Conservation (phyloP, 2,329 filamentous ascomycete genomes). For the Calonectria pauciramosa region DNA sequence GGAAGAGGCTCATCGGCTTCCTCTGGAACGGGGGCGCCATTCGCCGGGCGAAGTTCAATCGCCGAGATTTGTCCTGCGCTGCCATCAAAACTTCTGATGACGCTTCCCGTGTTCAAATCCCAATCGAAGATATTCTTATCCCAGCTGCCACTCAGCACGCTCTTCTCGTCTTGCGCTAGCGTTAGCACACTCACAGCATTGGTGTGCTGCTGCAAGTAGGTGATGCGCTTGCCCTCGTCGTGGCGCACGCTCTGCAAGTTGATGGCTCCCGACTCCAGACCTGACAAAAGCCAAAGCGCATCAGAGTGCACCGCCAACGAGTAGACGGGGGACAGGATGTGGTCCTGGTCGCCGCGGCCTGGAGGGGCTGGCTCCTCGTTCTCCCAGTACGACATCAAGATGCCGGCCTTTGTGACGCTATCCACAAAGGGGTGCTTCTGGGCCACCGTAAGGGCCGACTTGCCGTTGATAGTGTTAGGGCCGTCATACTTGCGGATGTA, state of each 20-base stretch:
- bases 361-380: slow-evolving; percentile 81
- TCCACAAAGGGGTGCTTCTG: slow-evolving; percentile 98
- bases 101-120: slow-evolving; percentile 90
- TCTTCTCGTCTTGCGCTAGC: slow-evolving; percentile 86
- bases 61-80: slow-evolving; percentile 88
- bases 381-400: slow-evolving; percentile 97
- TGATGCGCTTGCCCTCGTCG: slow-evolving; percentile 92
- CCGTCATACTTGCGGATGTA: slow-evolving; percentile 99
- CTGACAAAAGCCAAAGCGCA: slow-evolving; percentile 91
- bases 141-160: slow-evolving; percentile 93
- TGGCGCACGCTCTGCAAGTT: slow-evolving; percentile 94
- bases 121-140: slow-evolving; percentile 95
- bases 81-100: slow-evolving; percentile 81
- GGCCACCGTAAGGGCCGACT: slow-evolving; percentile 92
- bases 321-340: slow-evolving; percentile 89
- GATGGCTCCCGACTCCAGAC: slow-evolving; percentile 90
- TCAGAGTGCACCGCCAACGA: slow-evolving; percentile 92
- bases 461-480: slow-evolving; percentile 93
- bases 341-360: slow-evolving; percentile 66
- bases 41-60: slow-evolving; percentile 86
- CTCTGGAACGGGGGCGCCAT: slow-evolving; percentile 80
- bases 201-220: slow-evolving; percentile 84
- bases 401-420: slow-evolving; percentile 94
- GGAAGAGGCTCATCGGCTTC: slow-evolving; percentile 72
- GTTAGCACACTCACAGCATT: slow-evolving; percentile 92